These are phyloP conservation scores for Kodamaea hsintzibuensis DNA, from an alignment of 805 yeast genomes.

Conservation along the genomic window DNA sequence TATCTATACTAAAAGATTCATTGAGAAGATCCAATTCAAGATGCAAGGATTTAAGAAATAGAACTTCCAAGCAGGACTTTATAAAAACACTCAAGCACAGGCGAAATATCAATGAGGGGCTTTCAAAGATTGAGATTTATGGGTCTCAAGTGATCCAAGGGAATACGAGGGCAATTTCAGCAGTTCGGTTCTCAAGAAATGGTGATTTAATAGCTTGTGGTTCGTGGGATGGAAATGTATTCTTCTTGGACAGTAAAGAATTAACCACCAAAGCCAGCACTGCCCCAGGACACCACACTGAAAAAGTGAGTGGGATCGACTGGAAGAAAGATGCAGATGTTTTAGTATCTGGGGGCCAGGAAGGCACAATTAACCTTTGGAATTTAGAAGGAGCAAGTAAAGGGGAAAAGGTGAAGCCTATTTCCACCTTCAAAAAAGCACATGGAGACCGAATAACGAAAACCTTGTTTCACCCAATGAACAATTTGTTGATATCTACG, in stretches of 20 bases:
- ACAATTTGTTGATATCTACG: conserved; percentile 59
- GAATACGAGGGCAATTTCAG: conserved; percentile 68
- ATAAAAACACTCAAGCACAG: conserved; percentile 47
- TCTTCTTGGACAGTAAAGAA: conserved; percentile 44
- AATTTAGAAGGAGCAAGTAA: conserved; percentile 6
- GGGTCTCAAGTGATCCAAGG: conserved; percentile 68
- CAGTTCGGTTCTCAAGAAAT: conserved; percentile 47
- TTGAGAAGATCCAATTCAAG: conserved; percentile 46
- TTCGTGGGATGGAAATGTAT: conserved; percentile 81
- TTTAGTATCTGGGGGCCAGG: conserved; percentile 39
- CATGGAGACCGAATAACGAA: conserved; percentile 57
- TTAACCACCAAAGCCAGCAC: conserved; percentile 31
- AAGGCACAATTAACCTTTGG: conserved; percentile 40
- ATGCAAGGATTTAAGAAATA: conserved; percentile 31
- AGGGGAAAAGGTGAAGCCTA: neutral
- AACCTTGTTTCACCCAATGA: conserved; percentile 65
- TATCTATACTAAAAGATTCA: conserved; percentile 52
- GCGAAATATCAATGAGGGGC: conserved; percentile 37
- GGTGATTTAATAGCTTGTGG: conserved; percentile 55
- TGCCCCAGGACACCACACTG: conserved; percentile 49
- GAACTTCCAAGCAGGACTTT: conserved; percentile 33
- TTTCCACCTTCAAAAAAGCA: conserved; percentile 16
- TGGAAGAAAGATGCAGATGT: conserved; percentile 47
- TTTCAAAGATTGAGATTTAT: conserved; percentile 41
- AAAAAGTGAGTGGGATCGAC: conserved; percentile 69